These are phyloP conservation scores for Steccherinum ochraceum DNA, from an alignment of 768 basidiomycete genomes.

Conservation along the genomic window DNA sequence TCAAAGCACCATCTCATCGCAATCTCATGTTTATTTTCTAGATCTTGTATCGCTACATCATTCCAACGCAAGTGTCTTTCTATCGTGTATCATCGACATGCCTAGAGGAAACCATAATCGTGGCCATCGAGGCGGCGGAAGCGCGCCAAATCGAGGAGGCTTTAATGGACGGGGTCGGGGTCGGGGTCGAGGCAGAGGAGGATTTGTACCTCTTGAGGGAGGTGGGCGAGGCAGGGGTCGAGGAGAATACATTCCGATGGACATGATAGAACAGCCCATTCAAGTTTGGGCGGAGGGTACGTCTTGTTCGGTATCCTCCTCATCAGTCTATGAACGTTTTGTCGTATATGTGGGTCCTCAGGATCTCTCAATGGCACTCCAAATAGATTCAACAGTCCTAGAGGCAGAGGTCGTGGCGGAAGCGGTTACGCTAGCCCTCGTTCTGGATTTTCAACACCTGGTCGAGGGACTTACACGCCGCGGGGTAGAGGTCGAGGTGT, in stretches of 20 bases:
- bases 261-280: slow-evolving; percentile 22
- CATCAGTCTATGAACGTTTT: too few species aligned
- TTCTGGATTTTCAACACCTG: slow-evolving; percentile 5
- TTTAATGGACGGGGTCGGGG: slow-evolving; percentile 11
- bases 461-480: slow-evolving; percentile 12
- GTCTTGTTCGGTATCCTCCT: too few species aligned
- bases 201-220: not conserved
- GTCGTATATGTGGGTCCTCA: slow-evolving; percentile 10
- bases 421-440: slow-evolving; percentile 8
- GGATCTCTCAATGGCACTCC: not conserved
- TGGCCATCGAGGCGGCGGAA: slow-evolving; percentile 6
- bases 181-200: slow-evolving; percentile 22
- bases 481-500: slow-evolving; percentile 16
- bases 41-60: slow-evolving; percentile 12
- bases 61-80: not conserved
- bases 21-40: not conserved
- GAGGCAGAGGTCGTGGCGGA: slow-evolving; percentile 9
- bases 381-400: slow-evolving; percentile 2
- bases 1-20: too few species aligned
- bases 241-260: slow-evolving; percentile 11
- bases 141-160: slow-evolving; percentile 11
- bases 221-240: slow-evolving; percentile 18
- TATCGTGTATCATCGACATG: slow-evolving; percentile 17
- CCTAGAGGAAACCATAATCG: slow-evolving; percentile 14
- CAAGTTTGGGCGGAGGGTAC: slow-evolving; percentile 23